These are phyloP conservation scores for Populus davidiana DNA, from an alignment of 345 rosid genomes.

Conservation along the genomic window DNA sequence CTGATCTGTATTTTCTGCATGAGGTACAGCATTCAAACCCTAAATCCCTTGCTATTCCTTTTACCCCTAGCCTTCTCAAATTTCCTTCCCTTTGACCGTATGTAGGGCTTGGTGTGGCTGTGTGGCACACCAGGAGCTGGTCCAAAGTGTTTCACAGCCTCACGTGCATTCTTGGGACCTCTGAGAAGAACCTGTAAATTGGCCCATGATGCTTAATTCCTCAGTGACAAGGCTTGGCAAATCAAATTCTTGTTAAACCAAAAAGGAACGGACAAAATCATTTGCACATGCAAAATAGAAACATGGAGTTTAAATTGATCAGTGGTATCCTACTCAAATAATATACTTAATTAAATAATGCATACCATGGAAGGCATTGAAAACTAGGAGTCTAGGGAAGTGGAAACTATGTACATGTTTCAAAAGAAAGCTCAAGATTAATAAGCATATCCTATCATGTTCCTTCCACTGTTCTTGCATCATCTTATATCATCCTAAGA, in stretches of 20 bases:
- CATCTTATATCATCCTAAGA: not conserved
- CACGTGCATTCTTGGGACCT: slow-evolving; percentile 34
- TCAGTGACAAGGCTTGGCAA: not conserved
- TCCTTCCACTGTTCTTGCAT: not conserved
- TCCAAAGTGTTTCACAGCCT: slow-evolving; percentile 37
- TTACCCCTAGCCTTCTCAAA: slow-evolving; percentile 34
- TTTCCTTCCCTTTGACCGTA: slow-evolving; percentile 34
- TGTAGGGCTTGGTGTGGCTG: slow-evolving; percentile 33
- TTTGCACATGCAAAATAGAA: not conserved
- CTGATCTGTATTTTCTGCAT: not conserved
- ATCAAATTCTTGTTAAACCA: not conserved
- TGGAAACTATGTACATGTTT: not conserved
- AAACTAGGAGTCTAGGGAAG: not conserved
- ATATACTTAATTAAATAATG: not conserved
- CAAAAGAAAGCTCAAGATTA: not conserved
- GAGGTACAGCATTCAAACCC: slow-evolving; percentile 12
- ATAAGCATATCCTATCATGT: not conserved
- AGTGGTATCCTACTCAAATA: not conserved
- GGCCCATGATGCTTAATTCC: not conserved
- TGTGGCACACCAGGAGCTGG: slow-evolving; percentile 40
- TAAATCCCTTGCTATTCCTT: slow-evolving; percentile 32
- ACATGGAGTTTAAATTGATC: not conserved
- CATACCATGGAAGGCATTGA: not conserved
- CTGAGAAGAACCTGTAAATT: slow-evolving; percentile 25
- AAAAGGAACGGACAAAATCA: not conserved